Base-by-base conservation (phyloP, 1,284 basidiomycete genomes). In the Coriolopsis trogii region DNA sequence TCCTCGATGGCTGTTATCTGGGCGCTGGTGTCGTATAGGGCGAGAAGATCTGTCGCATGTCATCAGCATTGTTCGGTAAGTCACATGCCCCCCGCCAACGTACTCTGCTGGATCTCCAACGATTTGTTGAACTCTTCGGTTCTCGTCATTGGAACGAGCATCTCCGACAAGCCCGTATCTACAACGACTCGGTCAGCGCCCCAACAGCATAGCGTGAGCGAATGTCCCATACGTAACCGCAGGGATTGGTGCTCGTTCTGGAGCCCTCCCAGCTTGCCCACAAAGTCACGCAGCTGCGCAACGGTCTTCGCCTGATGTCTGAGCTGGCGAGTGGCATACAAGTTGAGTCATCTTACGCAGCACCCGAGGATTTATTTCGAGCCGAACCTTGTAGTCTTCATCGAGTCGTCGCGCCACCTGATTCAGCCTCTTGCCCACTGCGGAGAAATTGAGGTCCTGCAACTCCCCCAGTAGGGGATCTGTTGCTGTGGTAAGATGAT, bases 91-190 rank as follows among this genome's bases (percentile, higher is more conserved):
- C n/a, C 33, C n/a, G n/a, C n/a, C n/a, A 10, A 66, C 83, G 60
- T 63, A 93, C 93, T 98, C 70, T 99, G 97, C 67, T 99, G 96
- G 16, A 97, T 91, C 73, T 99, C 96, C 9, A 99, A 77, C 18
- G 87, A 89, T 65, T 87, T 89, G 70, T 94, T 94, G 75, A 99
- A 99, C 46, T 87, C 76, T 33, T 96, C 91, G n/a, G 88, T 89
- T 49, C 84, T 80, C 2, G 95, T 98, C 58, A 88, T 76, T 12
- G 88, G 84, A 61, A 95, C 85, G 38, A 99, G 79, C 66, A 92
- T 75, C 71, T 99, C 97, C n/a, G 94, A 95, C 31, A 99, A 69
- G 13, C 89, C 89, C 42, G 95, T 99, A 69, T 99, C 95, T 97
- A 61, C 24, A 24, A 43, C 40, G 39, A 42, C 46, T 43, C 28